phyloP scores from a whole-genome alignment of 306 rosid genomes.

The Prinsepia uniflora region DNA sequence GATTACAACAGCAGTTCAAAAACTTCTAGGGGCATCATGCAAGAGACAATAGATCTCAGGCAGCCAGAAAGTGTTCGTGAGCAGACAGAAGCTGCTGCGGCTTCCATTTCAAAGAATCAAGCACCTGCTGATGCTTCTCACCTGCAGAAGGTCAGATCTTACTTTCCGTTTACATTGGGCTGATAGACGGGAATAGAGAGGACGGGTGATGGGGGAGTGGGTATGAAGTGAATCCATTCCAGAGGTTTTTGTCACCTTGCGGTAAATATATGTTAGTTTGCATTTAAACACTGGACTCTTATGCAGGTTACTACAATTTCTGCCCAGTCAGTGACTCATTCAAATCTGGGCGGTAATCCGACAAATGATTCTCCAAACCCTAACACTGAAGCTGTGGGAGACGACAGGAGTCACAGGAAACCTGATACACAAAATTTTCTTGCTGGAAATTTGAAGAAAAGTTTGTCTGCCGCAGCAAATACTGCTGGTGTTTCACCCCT shows the following conservation, averaged over 20 bases:
- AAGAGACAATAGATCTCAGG: constrained; percentile 38
- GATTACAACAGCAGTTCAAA: constrained; percentile 41
- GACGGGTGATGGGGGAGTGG: too few species aligned
- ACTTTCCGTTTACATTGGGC: constrained; percentile 18
- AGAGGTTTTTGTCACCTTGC: neutral
- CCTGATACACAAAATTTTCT: constrained; percentile 31
- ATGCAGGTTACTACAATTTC: constrained; percentile 50
- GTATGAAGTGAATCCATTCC: too few species aligned
- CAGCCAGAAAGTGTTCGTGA: constrained; percentile 29
- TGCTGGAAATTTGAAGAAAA: constrained; percentile 23
- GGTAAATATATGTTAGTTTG: constrained; percentile 1
- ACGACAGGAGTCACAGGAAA: constrained; percentile 19
- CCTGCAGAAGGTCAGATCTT: constrained; percentile 44
- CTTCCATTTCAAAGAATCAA: constrained; percentile 32
- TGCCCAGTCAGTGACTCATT: constrained; percentile 34
- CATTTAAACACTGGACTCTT: constrained; percentile 19
- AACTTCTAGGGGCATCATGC: constrained; percentile 37
- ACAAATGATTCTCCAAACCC: constrained; percentile 30
- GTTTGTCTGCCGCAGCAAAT: constrained; percentile 35
- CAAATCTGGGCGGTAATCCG: constrained; percentile 35
- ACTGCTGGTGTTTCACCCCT: constrained; percentile 29
- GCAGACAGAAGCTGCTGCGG: constrained; percentile 37
- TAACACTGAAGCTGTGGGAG: constrained; percentile 29
- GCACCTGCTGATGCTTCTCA: constrained; percentile 40
- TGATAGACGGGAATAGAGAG: neutral